phyloP scores from a whole-genome alignment of 345 rosid species.

The Firmiana major region DNA sequence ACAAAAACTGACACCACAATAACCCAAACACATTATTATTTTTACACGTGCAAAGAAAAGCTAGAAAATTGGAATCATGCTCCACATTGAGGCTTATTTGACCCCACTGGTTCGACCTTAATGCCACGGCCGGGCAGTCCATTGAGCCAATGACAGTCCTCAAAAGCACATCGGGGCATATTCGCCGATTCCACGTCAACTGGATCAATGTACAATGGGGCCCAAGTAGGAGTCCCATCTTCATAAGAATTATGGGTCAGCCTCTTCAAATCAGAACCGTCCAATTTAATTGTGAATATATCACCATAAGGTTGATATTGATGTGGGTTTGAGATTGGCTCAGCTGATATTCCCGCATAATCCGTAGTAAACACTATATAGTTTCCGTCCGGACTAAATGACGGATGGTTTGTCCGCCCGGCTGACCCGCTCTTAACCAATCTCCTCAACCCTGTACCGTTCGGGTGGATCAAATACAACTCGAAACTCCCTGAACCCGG shows the following conservation, averaged over 20 bases:
- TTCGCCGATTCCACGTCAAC: slow-evolving; percentile 41
- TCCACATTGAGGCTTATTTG: background rate
- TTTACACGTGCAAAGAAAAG: background rate
- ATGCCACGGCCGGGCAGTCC: slow-evolving; percentile 30
- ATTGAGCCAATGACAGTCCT: slow-evolving; percentile 76
- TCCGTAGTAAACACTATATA: slow-evolving; percentile 69
- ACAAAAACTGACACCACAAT: background rate
- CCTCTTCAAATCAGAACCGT: slow-evolving; percentile 71
- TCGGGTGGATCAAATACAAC: slow-evolving; percentile 69
- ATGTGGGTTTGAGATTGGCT: slow-evolving; percentile 84
- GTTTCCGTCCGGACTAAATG: slow-evolving; percentile 76
- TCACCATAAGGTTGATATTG: slow-evolving; percentile 90
- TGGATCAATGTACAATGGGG: slow-evolving; percentile 48
- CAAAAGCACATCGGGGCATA: slow-evolving; percentile 46
- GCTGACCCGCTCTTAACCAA: slow-evolving; percentile 61
- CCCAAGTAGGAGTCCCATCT: slow-evolving; percentile 89
- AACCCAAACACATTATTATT: background rate
- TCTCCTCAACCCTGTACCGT: slow-evolving; percentile 69
- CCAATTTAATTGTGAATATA: slow-evolving; percentile 63
- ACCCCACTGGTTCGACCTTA: background rate
- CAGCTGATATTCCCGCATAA: slow-evolving; percentile 75
- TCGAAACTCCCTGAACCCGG: slow-evolving; percentile 79
- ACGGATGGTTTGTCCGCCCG: slow-evolving; percentile 79
- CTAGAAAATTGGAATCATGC: background rate
- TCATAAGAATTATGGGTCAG: slow-evolving; percentile 75